Evolutionary conservation across 257 asterid species (phyloP).

Genomic region (Pogostemon cablin): DNA sequence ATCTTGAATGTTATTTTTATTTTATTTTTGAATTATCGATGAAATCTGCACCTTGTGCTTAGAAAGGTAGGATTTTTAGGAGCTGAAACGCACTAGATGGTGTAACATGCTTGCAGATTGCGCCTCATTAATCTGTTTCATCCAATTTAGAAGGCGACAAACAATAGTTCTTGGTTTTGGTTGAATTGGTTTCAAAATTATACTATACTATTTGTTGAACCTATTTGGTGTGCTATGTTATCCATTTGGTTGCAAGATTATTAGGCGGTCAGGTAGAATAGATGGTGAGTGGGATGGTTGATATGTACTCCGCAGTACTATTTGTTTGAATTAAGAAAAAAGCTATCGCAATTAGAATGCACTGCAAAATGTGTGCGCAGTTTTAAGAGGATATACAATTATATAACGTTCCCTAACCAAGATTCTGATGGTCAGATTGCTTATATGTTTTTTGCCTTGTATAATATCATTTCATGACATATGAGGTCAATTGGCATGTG

Average conservation of each 20-base stretch:
- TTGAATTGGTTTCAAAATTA: neutral
- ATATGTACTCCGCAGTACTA: neutral
- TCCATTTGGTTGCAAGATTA: neutral
- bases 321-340: neutral
- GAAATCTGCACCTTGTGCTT: neutral
- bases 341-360: neutral
- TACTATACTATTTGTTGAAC: neutral
- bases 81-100: slow-evolving; percentile 17
- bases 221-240: neutral
- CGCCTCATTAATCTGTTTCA: neutral
- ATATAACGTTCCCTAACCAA: neutral
- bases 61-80: slow-evolving; percentile 9
- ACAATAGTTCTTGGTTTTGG: neutral
- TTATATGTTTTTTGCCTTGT: neutral
- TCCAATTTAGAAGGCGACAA: neutral
- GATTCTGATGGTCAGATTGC: neutral
- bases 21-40: neutral
- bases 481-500: neutral
- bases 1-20: neutral
- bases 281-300: neutral
- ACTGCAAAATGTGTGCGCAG: neutral
- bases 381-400: neutral
- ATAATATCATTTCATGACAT: neutral
- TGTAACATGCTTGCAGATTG: slow-evolving; percentile 5
- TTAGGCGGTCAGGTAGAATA: neutral